These are phyloP conservation scores for Heliocybe sulcata DNA, from an alignment of 1,284 basidiomycete genomes.

Conservation along the genomic window DNA sequence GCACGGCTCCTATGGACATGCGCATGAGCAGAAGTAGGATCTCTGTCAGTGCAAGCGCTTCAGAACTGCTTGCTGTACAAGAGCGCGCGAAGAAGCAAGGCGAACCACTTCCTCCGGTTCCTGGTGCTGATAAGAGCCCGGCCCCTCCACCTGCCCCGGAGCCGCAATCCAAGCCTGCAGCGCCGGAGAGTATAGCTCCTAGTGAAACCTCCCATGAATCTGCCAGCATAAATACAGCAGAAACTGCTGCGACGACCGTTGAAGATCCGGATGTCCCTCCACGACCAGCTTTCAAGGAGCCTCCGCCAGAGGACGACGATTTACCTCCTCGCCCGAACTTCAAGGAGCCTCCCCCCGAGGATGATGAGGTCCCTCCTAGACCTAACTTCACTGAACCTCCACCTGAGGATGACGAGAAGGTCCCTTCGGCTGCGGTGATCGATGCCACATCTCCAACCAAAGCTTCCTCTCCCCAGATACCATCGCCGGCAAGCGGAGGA, in stretches of 20 bases:
- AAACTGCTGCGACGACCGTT: conserved; percentile 5
- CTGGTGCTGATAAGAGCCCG: conserved; percentile 1
- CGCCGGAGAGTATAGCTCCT: background rate
- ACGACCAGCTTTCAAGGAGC: conserved; percentile 46
- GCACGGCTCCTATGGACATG: conserved; percentile 86
- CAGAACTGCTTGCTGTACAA: conserved; percentile 49
- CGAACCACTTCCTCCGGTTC: background rate
- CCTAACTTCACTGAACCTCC: conserved; percentile 38
- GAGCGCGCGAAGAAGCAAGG: conserved; percentile 19
- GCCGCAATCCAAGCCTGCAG: conserved; percentile 4
- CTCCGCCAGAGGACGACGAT: conserved; percentile 25
- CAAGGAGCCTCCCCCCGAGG: conserved; percentile 9
- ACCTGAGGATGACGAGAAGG: conserved; percentile 21
- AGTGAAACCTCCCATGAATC: background rate
- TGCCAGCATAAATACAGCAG: background rate
- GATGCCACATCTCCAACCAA: conserved; percentile 21
- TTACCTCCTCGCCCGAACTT: conserved; percentile 15
- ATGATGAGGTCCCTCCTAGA: conserved; percentile 18
- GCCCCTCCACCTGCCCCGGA: conserved; percentile 10
- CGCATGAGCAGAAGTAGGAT: conserved; percentile 61
- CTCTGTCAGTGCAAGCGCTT: conserved; percentile 31
- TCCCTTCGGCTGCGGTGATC: conserved; percentile 14
- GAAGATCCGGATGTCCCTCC: conserved; percentile 25
- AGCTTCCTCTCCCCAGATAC: conserved; percentile 20
- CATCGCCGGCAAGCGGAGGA: conserved; percentile 25